phyloP scores from a whole-genome alignment of 495 filamentous ascomycete species.

The Daldinia loculata region DNA sequence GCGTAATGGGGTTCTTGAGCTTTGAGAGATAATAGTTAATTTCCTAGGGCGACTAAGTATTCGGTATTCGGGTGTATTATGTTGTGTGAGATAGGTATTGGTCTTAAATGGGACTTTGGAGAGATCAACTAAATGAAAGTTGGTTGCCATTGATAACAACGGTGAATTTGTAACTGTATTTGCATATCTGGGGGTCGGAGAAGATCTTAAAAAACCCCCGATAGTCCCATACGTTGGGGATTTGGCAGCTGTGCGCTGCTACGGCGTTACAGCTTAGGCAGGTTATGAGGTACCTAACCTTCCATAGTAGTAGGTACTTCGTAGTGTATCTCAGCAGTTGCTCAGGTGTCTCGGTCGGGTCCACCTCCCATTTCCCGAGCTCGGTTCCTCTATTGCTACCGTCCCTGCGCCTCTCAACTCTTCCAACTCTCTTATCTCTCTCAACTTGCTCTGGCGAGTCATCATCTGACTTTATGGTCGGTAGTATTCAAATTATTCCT shows the following conservation, averaged over 20 bases:
- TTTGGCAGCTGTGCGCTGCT: not conserved
- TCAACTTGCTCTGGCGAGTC: slow-evolving; percentile 21
- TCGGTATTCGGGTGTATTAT: too few relatives aligned
- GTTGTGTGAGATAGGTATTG: too few relatives aligned
- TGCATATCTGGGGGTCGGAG: not conserved
- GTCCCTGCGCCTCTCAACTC: not conserved
- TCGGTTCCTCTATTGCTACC: slow-evolving; percentile 15
- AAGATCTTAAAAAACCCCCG: slow-evolving; percentile 1
- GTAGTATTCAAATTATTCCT: slow-evolving; percentile 17
- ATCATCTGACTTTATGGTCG: slow-evolving; percentile 16
- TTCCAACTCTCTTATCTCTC: slow-evolving; percentile 18
- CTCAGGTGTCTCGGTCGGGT: not conserved
- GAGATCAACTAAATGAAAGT: too few relatives aligned
- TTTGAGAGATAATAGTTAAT: not conserved
- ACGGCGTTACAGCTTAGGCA: not conserved
- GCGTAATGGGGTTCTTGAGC: not conserved
- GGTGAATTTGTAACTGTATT: too few relatives aligned
- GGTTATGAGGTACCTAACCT: not conserved
- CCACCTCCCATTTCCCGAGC: slow-evolving; percentile 15
- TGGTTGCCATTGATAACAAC: too few relatives aligned
- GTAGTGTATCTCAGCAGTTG: not conserved
- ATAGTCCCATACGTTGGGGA: not conserved
- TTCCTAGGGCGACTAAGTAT: too few relatives aligned
- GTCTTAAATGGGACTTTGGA: too few relatives aligned
- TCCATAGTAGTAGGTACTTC: too few relatives aligned